Evolutionary conservation across 1,139 yeast species (phyloP), one percentile per base, ranked within the genome.

Genomic region (Eremothecium coryli): DNA sequence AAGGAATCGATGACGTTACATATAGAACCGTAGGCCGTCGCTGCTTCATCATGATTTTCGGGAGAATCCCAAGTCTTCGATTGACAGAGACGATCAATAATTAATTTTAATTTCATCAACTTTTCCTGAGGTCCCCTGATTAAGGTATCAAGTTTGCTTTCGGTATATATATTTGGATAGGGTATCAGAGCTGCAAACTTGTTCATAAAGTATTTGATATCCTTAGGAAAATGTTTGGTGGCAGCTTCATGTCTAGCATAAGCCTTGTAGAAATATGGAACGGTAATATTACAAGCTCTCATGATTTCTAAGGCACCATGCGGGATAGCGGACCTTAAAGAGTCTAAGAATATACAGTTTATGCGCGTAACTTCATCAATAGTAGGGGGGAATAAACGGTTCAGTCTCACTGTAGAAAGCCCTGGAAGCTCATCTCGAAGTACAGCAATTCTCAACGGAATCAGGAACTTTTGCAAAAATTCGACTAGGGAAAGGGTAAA

Each of bases 191-290:
- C 26, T 7, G 42, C 36, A 34, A 58, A 57, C 5, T 46, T 45
- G 16, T 47, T 44, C 11, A 64, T 38, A 38, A 64, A 65, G 2
- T 48, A 43, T 32, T 52, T 52, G 32, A 66, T 52, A 54, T 44
- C 65, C 44, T 41, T 58, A 44, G 53, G 64, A 38, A 71, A 74
- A 42, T 73, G 72, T 45, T 74, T 77, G 2, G 81, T 72, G 14
- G 94, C 95, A 6, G 96, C 95, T 57, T 86, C 95, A 55, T 88
- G 96, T 40, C 96, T 68, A 65, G 86, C 82, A 46, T 82, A 82
- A 0, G 96, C 95, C 52, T 85, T 82, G 61, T 84, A 88, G 54
- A 86, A 86, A 55, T 84, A 85, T 1, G 96, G 95, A 17, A 88
- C 66, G 0, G 90, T 76, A 41, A 73, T 68, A 2, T 85, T 90